Evolutionary conservation across 768 basidiomycete genomes (phyloP).

Genomic region (Phaeotremella fagi): DNA sequence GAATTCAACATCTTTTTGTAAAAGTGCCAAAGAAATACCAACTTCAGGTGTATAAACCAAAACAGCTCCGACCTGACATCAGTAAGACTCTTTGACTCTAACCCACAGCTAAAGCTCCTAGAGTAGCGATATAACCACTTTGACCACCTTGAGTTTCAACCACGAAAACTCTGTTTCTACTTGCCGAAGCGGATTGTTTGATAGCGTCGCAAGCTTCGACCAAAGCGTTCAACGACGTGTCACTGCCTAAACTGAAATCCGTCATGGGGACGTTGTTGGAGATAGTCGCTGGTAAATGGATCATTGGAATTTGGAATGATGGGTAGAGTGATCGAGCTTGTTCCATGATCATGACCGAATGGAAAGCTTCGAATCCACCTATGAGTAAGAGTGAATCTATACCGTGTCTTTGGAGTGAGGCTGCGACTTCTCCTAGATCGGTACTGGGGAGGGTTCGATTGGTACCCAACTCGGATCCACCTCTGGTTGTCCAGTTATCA

Average conservation of each 20-base stretch:
- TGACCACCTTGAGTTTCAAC: slow-evolving; percentile 97
- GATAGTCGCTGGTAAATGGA: slow-evolving; percentile 91
- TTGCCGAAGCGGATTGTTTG: slow-evolving; percentile 96
- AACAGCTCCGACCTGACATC: slow-evolving; percentile 72
- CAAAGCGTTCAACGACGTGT: slow-evolving; percentile 95
- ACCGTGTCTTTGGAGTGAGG: slow-evolving; percentile 80
- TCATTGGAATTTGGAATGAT: slow-evolving; percentile 90
- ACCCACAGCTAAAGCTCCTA: slow-evolving; percentile 91
- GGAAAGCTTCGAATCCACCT: slow-evolving; percentile 95
- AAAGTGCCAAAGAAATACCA: slow-evolving; percentile 75
- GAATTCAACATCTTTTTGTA: slow-evolving; percentile 80
- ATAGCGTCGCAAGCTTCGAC: slow-evolving; percentile 98
- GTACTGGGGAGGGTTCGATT: slow-evolving; percentile 81
- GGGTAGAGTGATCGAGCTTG: slow-evolving; percentile 77
- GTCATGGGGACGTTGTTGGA: slow-evolving; percentile 98
- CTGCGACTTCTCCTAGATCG: slow-evolving; percentile 81
- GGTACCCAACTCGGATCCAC: slow-evolving; percentile 95
- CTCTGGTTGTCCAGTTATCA: slow-evolving; percentile 91
- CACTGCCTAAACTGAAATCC: slow-evolving; percentile 89
- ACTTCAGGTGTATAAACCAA: slow-evolving; percentile 90
- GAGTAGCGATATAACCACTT: slow-evolving; percentile 89
- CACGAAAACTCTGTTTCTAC: slow-evolving; percentile 91
- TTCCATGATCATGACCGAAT: slow-evolving; percentile 69
- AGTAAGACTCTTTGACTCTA: not conserved
- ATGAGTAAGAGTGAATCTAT: slow-evolving; percentile 80